phyloP scores from a whole-genome alignment of 169 alveolate species.

The Cryptosporidium canis region DNA sequence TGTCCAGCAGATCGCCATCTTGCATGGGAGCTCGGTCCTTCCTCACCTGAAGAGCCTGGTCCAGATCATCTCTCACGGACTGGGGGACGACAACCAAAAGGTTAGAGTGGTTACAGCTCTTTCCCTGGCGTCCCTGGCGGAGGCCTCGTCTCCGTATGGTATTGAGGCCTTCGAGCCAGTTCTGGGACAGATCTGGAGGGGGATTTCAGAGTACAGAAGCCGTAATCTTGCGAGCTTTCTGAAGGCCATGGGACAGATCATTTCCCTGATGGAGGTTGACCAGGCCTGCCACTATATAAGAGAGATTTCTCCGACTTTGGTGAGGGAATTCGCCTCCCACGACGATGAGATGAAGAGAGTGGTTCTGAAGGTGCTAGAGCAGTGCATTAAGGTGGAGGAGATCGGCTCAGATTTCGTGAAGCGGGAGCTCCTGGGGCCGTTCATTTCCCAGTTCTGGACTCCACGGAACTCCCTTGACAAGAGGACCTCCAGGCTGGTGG shows the following conservation, averaged over 20 bases:
- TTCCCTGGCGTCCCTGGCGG: slow-evolving; percentile 99
- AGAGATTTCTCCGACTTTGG: slow-evolving; percentile 95
- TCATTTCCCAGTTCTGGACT: slow-evolving; percentile 94
- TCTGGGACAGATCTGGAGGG: slow-evolving; percentile 97
- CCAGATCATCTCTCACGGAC: slow-evolving; percentile 95
- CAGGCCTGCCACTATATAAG: slow-evolving; percentile 97
- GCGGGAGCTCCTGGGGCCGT: slow-evolving; percentile 93
- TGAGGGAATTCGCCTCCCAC: slow-evolving; percentile 96
- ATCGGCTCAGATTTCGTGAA: slow-evolving; percentile 96
- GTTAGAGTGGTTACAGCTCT: slow-evolving; percentile 98
- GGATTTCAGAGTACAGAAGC: slow-evolving; percentile 97
- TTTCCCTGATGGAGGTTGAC: slow-evolving; percentile 99
- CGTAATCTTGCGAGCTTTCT: slow-evolving; percentile 97
- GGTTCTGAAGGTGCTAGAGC: slow-evolving; percentile 95
- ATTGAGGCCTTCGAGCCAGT: slow-evolving; percentile 99
- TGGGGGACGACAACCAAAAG: slow-evolving; percentile 94
- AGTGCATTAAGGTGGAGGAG: slow-evolving; percentile 97
- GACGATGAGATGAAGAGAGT: slow-evolving; percentile 99
- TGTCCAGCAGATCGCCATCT: slow-evolving; percentile 96
- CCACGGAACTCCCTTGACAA: slow-evolving; percentile 93
- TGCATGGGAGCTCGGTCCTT: slow-evolving; percentile 98
- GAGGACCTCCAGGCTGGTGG: slow-evolving; percentile 92
- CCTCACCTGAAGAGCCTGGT: slow-evolving; percentile 98
- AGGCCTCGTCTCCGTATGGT: slow-evolving; percentile 99
- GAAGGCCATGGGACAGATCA: slow-evolving; percentile 97